A percentile compares a stretch with the other conserved stretches of the same genome.
Conservation (phyloP, 805 yeast species). For the Nakazawaea peltata region DNA sequence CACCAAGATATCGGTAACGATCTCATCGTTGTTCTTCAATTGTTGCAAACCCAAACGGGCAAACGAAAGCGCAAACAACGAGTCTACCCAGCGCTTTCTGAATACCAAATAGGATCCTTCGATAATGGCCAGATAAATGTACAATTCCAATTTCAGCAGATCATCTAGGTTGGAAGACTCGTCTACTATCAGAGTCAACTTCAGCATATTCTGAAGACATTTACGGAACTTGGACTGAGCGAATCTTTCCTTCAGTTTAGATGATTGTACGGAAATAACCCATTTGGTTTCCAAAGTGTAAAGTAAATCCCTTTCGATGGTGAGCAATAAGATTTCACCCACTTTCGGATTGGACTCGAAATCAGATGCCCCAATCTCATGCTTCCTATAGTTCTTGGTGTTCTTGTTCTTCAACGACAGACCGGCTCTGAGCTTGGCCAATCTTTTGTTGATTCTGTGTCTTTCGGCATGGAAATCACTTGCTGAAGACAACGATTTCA, state of each 20-base stretch:
- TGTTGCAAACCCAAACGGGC: constrained; percentile 57
- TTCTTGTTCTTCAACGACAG: constrained; percentile 57
- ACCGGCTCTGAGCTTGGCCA: constrained; percentile 58
- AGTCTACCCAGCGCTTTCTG: constrained; percentile 46
- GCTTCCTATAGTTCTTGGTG: constrained; percentile 49
- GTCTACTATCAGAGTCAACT: constrained; percentile 31
- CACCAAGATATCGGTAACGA: constrained; percentile 49
- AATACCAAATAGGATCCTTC: constrained; percentile 36
- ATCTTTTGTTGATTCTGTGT: constrained; percentile 46
- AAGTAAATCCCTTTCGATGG: constrained; percentile 73
- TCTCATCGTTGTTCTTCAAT: constrained; percentile 30
- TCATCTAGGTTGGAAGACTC: constrained; percentile 33
- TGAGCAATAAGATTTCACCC: constrained; percentile 52
- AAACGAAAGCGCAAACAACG: constrained; percentile 45
- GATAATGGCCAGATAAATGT: constrained; percentile 26
- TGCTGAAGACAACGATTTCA: constrained; percentile 55
- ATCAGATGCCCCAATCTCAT: constrained; percentile 40
- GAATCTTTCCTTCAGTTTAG: constrained; percentile 39
- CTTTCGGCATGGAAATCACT: constrained; percentile 68
- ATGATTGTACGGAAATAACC: constrained; percentile 43
- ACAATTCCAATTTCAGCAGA: constrained; percentile 24
- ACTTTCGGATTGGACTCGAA: constrained; percentile 42
- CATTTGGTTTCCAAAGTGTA: constrained; percentile 58
- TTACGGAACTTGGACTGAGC: constrained; percentile 61
- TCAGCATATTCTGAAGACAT: constrained; percentile 37